These are phyloP conservation scores for Suillus decipiens DNA, from an alignment of 768 basidiomycete species.

Conservation along the genomic window DNA sequence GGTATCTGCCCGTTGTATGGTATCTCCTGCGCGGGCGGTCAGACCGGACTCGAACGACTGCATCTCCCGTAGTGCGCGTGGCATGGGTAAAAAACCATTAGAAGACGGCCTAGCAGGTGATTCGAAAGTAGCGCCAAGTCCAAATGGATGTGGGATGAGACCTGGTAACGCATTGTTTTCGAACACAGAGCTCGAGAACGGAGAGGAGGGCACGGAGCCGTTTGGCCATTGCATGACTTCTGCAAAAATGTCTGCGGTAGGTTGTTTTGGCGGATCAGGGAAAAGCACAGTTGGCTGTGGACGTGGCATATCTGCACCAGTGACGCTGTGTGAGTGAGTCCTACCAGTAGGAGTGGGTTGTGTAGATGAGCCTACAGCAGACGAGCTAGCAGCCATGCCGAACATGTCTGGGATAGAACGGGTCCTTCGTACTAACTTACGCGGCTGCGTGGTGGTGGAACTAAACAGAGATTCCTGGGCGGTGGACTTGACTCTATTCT, in stretches of 20 bases:
- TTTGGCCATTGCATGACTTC: conserved; percentile 64
- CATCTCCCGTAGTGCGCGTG: conserved; percentile 74
- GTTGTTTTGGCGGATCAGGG: conserved; percentile 27
- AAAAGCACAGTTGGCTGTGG: conserved; percentile 30
- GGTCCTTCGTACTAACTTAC: conserved; percentile 66
- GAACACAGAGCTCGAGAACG: conserved; percentile 32
- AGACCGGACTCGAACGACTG: conserved; percentile 85
- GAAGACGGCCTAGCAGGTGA: conserved; percentile 51
- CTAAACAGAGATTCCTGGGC: conserved; percentile 28
- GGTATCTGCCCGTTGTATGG: conserved; percentile 19
- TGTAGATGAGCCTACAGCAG: conserved; percentile 34
- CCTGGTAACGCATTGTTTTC: conserved; percentile 20
- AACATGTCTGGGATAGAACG: conserved; percentile 70
- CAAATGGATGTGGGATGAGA: conserved; percentile 59
- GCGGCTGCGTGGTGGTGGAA: conserved; percentile 26
- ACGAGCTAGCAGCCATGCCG: conserved; percentile 20
- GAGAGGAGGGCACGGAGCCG: conserved; percentile 37
- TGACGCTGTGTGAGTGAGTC: conserved; percentile 79
- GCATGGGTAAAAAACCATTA: conserved; percentile 43
- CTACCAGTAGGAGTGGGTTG: conserved; percentile 47
- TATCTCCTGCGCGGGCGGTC: conserved; percentile 63
- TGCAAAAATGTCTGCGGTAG: conserved; percentile 57
- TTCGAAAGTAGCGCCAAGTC: conserved; percentile 61
- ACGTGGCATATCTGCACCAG: conserved; percentile 63
- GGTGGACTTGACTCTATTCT: conserved; percentile 50